Evolutionary conservation across 441 rosid species (phyloP).

Genomic region (Theobroma grandiflorum): DNA sequence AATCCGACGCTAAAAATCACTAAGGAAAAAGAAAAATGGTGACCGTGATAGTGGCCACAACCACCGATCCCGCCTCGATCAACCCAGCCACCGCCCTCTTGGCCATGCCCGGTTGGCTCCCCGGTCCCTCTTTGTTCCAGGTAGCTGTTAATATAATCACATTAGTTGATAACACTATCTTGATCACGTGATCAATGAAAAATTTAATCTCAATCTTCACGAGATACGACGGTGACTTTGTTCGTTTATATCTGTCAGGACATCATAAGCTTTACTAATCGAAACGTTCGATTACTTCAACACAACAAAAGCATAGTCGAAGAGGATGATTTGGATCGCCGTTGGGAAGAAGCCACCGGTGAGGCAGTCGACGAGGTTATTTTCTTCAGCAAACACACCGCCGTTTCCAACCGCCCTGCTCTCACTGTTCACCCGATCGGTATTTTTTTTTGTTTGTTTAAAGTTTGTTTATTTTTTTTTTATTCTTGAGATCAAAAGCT

Average conservation of each 20-base stretch:
- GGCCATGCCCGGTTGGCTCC: slow-evolving; percentile 69
- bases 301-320: slow-evolving; percentile 65
- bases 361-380: slow-evolving; percentile 79
- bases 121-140: slow-evolving; percentile 52
- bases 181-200: not conserved
- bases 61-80: slow-evolving; percentile 80
- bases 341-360: slow-evolving; percentile 87
- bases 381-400: slow-evolving; percentile 86
- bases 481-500: not conserved
- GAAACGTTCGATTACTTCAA: slow-evolving; percentile 62
- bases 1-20: not conserved
- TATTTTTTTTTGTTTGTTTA: not conserved
- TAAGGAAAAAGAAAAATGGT: slow-evolving; percentile 54
- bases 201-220: not conserved
- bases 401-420: slow-evolving; percentile 83
- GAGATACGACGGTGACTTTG: not conserved
- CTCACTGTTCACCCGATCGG: slow-evolving; percentile 83
- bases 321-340: slow-evolving; percentile 74
- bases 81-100: slow-evolving; percentile 81
- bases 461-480: not conserved
- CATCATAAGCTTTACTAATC: slow-evolving; percentile 57
- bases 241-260: slow-evolving; percentile 33
- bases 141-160: slow-evolving; percentile 30
- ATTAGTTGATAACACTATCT: not conserved
- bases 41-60: slow-evolving; percentile 75